Evolutionary conservation across 345 rosid species (phyloP).

Genomic region (Salix viminalis): DNA sequence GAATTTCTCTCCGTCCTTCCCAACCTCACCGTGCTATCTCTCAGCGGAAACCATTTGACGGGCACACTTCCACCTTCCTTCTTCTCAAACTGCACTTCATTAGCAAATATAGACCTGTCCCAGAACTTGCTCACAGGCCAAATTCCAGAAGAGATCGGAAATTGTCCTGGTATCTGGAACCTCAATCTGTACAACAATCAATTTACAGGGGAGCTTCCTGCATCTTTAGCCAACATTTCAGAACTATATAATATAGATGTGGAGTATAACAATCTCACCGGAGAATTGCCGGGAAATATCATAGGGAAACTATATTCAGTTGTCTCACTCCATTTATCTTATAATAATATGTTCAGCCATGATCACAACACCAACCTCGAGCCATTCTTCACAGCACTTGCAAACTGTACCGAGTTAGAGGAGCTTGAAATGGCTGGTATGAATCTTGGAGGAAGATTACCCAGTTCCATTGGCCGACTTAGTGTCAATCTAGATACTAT

Average conservation of each 20-base stretch:
- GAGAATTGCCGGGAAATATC: constrained; percentile 42
- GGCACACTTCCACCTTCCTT: constrained; percentile 38
- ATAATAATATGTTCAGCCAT: constrained; percentile 42
- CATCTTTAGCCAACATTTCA: constrained; percentile 37
- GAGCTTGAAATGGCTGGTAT: constrained; percentile 53
- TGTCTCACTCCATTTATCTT: constrained; percentile 37
- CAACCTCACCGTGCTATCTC: constrained; percentile 21
- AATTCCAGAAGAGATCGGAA: constrained; percentile 49
- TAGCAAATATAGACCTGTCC: constrained; percentile 42
- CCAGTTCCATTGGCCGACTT: constrained; percentile 32
- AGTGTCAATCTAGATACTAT: constrained; percentile 12
- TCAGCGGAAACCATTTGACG: constrained; percentile 23
- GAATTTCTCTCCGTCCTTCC: constrained; percentile 28
- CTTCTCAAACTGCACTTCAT: constrained; percentile 43
- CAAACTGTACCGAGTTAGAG: constrained; percentile 34
- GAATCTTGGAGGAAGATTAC: constrained; percentile 48
- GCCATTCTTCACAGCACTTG: constrained; percentile 40
- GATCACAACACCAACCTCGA: constrained; percentile 41
- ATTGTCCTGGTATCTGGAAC: constrained; percentile 29
- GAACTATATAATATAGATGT: constrained; percentile 29
- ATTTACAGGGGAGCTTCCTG: constrained; percentile 38
- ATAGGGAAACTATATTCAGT: constrained; percentile 25
- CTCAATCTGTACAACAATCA: constrained; percentile 40
- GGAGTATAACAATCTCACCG: constrained; percentile 37
- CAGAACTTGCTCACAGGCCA: constrained; percentile 35